phyloP scores from a whole-genome alignment of 305 asterid species.

The Fraxinus ornus region DNA sequence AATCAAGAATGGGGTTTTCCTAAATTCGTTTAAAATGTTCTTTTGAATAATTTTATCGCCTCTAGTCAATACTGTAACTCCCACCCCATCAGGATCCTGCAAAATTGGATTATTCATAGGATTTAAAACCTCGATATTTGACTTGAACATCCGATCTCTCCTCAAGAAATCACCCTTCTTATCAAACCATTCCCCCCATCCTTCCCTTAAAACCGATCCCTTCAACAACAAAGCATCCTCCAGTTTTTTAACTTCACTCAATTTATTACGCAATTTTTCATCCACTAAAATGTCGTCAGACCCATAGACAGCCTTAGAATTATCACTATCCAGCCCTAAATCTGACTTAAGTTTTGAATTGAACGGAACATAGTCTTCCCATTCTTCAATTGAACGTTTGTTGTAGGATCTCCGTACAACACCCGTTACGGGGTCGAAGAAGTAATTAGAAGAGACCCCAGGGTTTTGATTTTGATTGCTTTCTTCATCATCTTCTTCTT shows the following conservation, averaged over 20 bases:
- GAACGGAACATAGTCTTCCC: conserved; percentile 88
- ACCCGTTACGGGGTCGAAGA: conserved; percentile 58
- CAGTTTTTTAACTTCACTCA: conserved; percentile 50
- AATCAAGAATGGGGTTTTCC: conserved; percentile 52
- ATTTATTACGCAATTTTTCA: conserved; percentile 56
- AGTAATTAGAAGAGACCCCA: conserved; percentile 51
- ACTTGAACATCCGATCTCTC: conserved; percentile 84
- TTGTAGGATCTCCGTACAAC: conserved; percentile 73
- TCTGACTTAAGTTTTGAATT: conserved; percentile 51
- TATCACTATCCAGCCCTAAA: conserved; percentile 50
- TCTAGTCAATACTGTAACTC: conserved; percentile 64
- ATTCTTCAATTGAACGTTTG: conserved; percentile 76
- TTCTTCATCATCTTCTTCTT: conserved; percentile 70
- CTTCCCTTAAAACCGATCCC: conserved; percentile 84
- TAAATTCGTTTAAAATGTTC: conserved; percentile 62
- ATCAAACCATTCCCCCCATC: conserved; percentile 99
- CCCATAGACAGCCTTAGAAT: conserved; percentile 50
- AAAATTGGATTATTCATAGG: conserved; percentile 76
- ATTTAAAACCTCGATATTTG: conserved; percentile 73
- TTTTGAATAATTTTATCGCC: conserved; percentile 70
- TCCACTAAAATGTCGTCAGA: conserved; percentile 82
- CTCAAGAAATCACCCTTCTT: conserved; percentile 86
- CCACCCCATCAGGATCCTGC: conserved; percentile 90
- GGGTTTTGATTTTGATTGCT: conserved; percentile 39
- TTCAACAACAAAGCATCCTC: conserved; percentile 88